Evolutionary conservation across 192 early-diverging fungal species (phyloP), one percentile per base, ranked within the genome.

Genomic region (Phycomyces blakesleeanus): DNA sequence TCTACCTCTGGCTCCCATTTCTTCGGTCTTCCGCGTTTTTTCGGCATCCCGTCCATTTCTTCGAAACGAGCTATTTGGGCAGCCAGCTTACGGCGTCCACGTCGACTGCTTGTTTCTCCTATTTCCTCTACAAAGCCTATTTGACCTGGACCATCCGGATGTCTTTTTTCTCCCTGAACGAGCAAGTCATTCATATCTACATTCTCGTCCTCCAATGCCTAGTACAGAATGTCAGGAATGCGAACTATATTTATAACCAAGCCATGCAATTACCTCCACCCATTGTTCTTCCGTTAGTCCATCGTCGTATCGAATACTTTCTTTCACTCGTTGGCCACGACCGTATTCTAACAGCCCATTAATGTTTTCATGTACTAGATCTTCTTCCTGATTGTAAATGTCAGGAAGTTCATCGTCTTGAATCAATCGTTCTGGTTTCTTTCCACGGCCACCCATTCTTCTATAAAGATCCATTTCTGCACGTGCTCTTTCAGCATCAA

Each of bases 271-370:
- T 61, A 76, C 87, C 41, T 83, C 78, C 12, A 95, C 62, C 84
- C 85, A 99, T 72, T 99, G 91, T 58, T 95, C 91, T 68, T 99
- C 95, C 0, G 89, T 93, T 71, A 98, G 76, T 7, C 89, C 94
- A 67, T 99, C 95, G 70, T 94, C 92, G 68, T 99, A 97, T 16
- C 81, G 82, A 49, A 95, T 88, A 44, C 88, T 82, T 25, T 79
- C 84, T 52, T 88, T 85, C 16, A 72, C 79, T 58, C 97, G 79
- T 54, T 90, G 85, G 41, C 89, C 88, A 51, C 93, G 85, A 29
- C 88, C 89, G 42, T 83, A 75, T 51, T 83, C 82, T 26, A 77
- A 72, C 25, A 61, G 63, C 51, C 73, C 61, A 24, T 78, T 71
- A 0, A 60, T 42, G 51, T 78, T 77, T 65, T 82, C 78, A 5